Evolutionary conservation across 2,329 filamentous ascomycete species (phyloP), one percentile per base, ranked within the genome.

Genomic region (Davidsoniella virescens): DNA sequence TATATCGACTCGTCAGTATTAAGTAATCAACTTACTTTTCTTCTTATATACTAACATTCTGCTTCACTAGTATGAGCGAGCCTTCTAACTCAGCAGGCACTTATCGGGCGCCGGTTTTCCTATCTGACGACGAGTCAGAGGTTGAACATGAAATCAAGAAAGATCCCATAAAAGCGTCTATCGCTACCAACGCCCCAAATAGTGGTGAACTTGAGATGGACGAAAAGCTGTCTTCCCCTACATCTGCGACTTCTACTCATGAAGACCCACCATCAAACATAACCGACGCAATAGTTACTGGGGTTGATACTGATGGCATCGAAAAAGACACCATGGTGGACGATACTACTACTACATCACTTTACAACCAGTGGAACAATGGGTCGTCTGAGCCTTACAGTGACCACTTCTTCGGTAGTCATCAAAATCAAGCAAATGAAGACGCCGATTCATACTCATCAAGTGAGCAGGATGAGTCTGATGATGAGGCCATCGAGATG

Each of bases 121-220:
- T 47, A 14, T 49, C 50, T 10, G 50, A 52, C 9, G 50, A 52
- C 18, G 50, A 52, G 23, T 52, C 50, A n/a, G 50, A 52, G 18
- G 29, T 47, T 9, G 50, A 52, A 23, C 25, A 10, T 8, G 10
- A 17, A 2, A 33, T 17, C 2, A 38, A 36, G 25, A 37, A 23
- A 9, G 38, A 5, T 23, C 5, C 9, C 8, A 40, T n/a, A 16
- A 14, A 40, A 14, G 9, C 38, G 14, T 5, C n/a, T 16, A 14
- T 40, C 8, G n/a, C n/a, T 40, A 20, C 10, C 18, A 14, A 40
- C 8, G 14, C 18, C 8, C 18, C 38, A n/a, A 16, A 10, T 14
- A 12, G n/a, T 14, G 3, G 17, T 14, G 38, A 14, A 5, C 8
- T 40, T 20, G 18, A 8, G n/a, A 8, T 8, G n/a, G 7, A 16